phyloP scores from a whole-genome alignment of 345 rosid species.

The Tarenaya hassleriana region DNA sequence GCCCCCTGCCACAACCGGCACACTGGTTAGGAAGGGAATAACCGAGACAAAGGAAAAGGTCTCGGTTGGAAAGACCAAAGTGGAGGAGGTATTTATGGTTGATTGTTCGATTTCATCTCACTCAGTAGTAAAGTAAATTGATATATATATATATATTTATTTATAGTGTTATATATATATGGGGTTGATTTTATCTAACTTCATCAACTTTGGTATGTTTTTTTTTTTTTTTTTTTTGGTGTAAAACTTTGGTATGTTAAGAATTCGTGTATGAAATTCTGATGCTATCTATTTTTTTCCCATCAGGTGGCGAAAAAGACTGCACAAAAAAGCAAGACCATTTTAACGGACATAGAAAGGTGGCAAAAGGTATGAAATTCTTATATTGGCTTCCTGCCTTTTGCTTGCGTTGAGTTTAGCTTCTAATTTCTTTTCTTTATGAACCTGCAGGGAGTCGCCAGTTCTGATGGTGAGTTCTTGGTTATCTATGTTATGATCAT shows the following conservation, averaged over 20 bases:
- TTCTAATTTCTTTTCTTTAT: slow-evolving; percentile 22
- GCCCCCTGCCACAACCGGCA: slow-evolving; percentile 90
- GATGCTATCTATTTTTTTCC: slow-evolving; percentile 5
- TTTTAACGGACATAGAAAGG: slow-evolving; percentile 84
- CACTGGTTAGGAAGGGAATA: slow-evolving; percentile 69
- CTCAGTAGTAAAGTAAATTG: slow-evolving; percentile 4
- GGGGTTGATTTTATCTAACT: too few species aligned
- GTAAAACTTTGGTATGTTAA: too few species aligned
- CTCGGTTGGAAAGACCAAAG: slow-evolving; percentile 77
- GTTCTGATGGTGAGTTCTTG: slow-evolving; percentile 71
- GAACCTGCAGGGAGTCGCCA: slow-evolving; percentile 85
- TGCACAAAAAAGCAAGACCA: slow-evolving; percentile 79
- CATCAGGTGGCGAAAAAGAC: slow-evolving; percentile 83
- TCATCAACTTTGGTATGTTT: too few species aligned
- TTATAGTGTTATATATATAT: too few species aligned
- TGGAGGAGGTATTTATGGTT: slow-evolving; percentile 62
- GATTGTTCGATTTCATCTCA: neutral
- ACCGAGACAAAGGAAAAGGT: slow-evolving; percentile 90
- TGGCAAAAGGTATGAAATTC: slow-evolving; percentile 79
- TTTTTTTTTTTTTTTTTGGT: too few species aligned
- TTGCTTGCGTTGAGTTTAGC: slow-evolving; percentile 15
- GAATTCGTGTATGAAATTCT: too few species aligned
- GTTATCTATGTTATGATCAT: neutral
- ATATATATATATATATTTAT: too few species aligned
- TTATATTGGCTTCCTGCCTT: slow-evolving; percentile 3